Base-by-base conservation (phyloP, 1,284 basidiomycete species). In the Heterobasidion occidentale region DNA sequence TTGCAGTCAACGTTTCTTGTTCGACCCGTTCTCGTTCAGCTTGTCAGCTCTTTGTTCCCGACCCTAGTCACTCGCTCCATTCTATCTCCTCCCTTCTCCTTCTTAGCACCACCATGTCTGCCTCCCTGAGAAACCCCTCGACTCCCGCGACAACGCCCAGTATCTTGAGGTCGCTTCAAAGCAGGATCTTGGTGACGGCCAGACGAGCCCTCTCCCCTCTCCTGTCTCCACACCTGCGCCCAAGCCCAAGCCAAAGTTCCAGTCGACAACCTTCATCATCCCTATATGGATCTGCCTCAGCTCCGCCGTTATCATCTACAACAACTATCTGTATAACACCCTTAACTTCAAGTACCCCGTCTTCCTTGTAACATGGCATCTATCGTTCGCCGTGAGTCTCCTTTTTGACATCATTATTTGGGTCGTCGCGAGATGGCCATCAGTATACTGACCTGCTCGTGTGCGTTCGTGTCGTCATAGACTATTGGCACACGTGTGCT, bases 251-350 rank as follows among this genome's bases (percentile, higher is more conserved):
- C 65, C 71, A 20, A 79, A 76, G 63, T 67, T 14, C 4, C n/a
- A 87, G 42, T 79, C 86, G 9, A 77, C 88, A 0, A 70, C 83
- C 1, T 74, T 80, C 56, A 90, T 93, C 65, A 91, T 93, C 56
- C 88, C 88, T 34, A 72, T 94, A 58, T 94, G 93, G 95, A 98
- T 98, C 69, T 75, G 84, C 14, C 88, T 97, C 65, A 91, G 87
- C 60, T 92, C 92, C 46, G 73, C 84, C 9, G 95, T 98, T 67
- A 98, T 98, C 74, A 86, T 98, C 57, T 98, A 98, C 84, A 98
- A 98, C 82, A 95, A 94, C 72, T 90, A 90, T 68, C 75, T 97
- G 68, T 94, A 94, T 75, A 87, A 88, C 69, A 81, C 79, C 54
- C 81, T 92, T 65, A 72, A 86, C 61, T 96, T 96, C 78, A 81